Evolutionary conservation across 2,329 filamentous ascomycete genomes (phyloP), one percentile per base, ranked within the genome.

Genomic region (Clonostachys rhizophaga): DNA sequence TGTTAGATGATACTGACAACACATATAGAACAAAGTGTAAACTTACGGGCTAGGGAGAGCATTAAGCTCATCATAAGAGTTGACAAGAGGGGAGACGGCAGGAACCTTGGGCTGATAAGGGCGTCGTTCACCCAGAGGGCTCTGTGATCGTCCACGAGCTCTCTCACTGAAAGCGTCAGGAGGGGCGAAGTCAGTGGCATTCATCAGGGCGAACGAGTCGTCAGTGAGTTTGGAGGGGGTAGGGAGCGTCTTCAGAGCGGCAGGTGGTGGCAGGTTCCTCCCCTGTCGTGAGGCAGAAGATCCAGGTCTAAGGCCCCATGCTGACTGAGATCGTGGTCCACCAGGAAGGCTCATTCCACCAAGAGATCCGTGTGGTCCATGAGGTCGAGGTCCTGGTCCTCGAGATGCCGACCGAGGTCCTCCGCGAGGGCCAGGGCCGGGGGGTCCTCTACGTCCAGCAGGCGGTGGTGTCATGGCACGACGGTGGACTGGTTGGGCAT

Each of bases 401-500:
- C 57, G 56, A 44, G 61, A 58, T 13, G 57, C 58, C 7, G 24
- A 55, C 11, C 52, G 53, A 24, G 51, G 53, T n/a, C 50, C 56
- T 16, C 60, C 57, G 5, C 59, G 56, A 17, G 61, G 60, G 10
- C 61, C 62, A 43, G 52, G 52, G 34, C 54, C 54, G 13, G 63
- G 59, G 42, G 67, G 65, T 20, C 64, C 64, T 5, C 70, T 68
- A 42, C 76, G 66, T 42, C 72, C 72, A 44, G 74, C 72, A 2
- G 92, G 91, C 16, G 92, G 92, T 45, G 92, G 92, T 17, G 92
- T 97, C 92, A 97, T 96, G 45, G 92, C 92, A 59, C 92, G 88
- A 57, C 92, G 88, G 52, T 83, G 85, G 14, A 95, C 80, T 11
- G 89, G 90, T 65, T 96, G 83, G 11, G 91, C 88, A 56, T 87